These are phyloP conservation scores for Geotrichum cucujoidarum DNA, from an alignment of 1,139 yeast species.

Conservation along the genomic window DNA sequence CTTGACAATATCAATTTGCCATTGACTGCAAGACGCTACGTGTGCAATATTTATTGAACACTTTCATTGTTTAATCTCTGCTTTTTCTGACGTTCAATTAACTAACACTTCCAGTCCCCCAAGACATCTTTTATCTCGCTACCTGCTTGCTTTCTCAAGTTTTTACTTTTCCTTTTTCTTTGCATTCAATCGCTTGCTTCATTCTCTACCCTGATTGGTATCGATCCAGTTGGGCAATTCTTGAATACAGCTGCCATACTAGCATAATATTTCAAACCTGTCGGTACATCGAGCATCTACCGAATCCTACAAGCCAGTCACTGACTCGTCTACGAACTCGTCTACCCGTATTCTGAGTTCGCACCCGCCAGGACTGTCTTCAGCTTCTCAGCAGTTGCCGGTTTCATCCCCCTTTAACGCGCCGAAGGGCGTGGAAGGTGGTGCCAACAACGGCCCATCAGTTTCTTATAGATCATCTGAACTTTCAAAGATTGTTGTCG, in stretches of 20 bases:
- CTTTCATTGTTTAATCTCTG: no score
- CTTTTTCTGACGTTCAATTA: no score
- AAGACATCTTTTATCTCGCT: neutral
- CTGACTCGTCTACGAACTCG: slow-evolving; percentile 8
- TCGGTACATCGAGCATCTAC: neutral
- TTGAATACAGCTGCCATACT: neutral
- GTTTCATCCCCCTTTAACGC: slow-evolving; percentile 7
- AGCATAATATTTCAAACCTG: slow-evolving; percentile 8
- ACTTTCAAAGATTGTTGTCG: slow-evolving; percentile 44
- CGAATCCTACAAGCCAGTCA: neutral
- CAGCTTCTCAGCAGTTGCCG: slow-evolving; percentile 14
- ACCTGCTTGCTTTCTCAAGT: neutral
- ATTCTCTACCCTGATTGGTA: neutral
- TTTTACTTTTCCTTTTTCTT: neutral
- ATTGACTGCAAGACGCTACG: no score
- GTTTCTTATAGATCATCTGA: slow-evolving; percentile 26
- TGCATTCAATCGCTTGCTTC: no score
- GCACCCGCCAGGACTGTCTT: slow-evolving; percentile 17
- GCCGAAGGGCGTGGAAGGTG: slow-evolving; percentile 19
- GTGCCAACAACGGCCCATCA: slow-evolving; percentile 10
- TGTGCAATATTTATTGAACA: no score
- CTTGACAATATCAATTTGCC: no score
- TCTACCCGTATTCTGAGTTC: slow-evolving; percentile 8
- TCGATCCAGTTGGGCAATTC: neutral
- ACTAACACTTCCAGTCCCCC: no score